Conservation (phyloP, 2,329 filamentous ascomycete species). For the Lecanosticta acicola region DNA sequence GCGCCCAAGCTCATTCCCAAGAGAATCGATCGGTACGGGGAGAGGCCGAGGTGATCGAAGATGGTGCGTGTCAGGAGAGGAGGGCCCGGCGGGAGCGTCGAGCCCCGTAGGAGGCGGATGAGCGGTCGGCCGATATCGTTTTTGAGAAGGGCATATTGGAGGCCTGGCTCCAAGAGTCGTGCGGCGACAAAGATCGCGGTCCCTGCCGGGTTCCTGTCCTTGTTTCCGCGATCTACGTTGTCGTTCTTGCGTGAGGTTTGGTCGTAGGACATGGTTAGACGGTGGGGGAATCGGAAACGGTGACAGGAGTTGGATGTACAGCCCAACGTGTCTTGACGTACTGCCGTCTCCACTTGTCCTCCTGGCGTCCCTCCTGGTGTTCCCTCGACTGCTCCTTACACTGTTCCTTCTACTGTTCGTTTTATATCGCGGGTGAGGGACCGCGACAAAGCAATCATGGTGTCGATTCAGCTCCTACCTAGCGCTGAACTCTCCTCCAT, state of each 20-base stretch:
- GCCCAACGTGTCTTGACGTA: too few species aligned
- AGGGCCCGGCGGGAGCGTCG: slow-evolving; percentile 39
- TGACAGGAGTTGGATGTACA: too few species aligned
- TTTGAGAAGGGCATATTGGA: slow-evolving; percentile 48
- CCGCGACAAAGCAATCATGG: neutral
- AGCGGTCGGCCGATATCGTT: slow-evolving; percentile 38
- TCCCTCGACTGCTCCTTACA: too few species aligned
- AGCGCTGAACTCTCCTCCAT: neutral
- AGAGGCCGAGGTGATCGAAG: slow-evolving; percentile 42
- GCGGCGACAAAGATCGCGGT: slow-evolving; percentile 40
- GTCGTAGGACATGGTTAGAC: slow-evolving; percentile 6
- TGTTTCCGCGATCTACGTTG: slow-evolving; percentile 37
- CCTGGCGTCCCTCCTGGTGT: too few species aligned
- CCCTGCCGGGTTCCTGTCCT: slow-evolving; percentile 37
- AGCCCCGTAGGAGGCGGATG: slow-evolving; percentile 44
- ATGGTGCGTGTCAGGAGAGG: slow-evolving; percentile 37
- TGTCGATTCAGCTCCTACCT: neutral
- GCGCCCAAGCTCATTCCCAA: slow-evolving; percentile 50
- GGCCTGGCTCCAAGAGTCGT: slow-evolving; percentile 43
- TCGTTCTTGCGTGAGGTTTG: slow-evolving; percentile 13
- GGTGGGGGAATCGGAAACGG: too few species aligned
- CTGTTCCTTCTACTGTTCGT: too few species aligned
- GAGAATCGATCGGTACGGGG: slow-evolving; percentile 47
- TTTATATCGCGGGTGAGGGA: too few species aligned
- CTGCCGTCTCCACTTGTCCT: too few species aligned